Base-by-base conservation (phyloP, 75 land plant genomes). In the Sequoiadendron giganteum region DNA sequence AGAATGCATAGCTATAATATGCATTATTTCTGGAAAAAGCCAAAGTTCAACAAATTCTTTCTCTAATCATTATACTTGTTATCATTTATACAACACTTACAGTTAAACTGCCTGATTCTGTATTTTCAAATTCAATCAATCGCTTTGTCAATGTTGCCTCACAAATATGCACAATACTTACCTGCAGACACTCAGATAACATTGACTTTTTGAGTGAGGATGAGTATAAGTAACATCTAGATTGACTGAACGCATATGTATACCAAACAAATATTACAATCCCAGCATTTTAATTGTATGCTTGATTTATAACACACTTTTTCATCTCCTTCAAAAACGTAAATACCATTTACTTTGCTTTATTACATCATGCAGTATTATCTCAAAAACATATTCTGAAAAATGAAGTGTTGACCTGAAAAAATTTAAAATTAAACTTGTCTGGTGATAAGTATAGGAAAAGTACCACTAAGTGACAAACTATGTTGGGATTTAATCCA, bases 91-190 rank as follows among this genome's bases (percentile, higher is more conserved):
- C 36, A 40, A 79, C 38, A 90, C 94, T 58, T 91, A 98, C 99
- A 79, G 99, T 98, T 86, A 98, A 92, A 88, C 93, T 88, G 42
- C 97, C 99, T 39, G 99, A 94, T 68, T 95, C 97, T 21, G 99
- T 98, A 86, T 94, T 93, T 90, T 94, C 99, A 90, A 98, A 98
- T 90, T 98, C 99, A 90, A 94, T 90, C 88, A 98, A 86, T 40
- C 99, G 91, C 88, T 97, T 97, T 70, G 95, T 94, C 86, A 98
- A 86, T 81, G 99, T 98, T 48, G 91, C 94, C 89, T 97, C 99
- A 91, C 99, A 98, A 83, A 98, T 88, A 88, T 95, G 99, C 55
- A 98, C 99, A 88, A 95, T 90, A 77, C 87, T 94, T 0, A 95
- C 91, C 99, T 98, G 92, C 84, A 72, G 79, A 55, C 75, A 88